Evolutionary conservation across 176 grass and related monocot genomes (phyloP).

Genomic region (Alloteropsis semialata): DNA sequence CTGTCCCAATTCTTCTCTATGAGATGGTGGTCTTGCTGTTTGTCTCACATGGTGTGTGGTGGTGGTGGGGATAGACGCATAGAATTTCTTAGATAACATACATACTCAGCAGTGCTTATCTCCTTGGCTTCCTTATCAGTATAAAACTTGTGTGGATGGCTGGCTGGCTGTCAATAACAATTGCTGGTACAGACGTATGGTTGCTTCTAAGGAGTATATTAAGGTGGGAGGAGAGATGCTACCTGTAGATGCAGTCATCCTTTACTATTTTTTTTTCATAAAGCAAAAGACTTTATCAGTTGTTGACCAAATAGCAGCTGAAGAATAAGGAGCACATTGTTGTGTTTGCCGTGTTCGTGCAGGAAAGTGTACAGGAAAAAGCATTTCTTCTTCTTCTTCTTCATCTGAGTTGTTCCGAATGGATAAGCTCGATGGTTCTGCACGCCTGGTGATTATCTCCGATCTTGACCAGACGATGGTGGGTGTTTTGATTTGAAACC

Average conservation of each 20-base stretch:
- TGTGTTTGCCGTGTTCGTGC: constrained; percentile 16
- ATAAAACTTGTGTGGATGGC: not conserved
- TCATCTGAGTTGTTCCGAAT: constrained; percentile 25
- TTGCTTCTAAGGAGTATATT: constrained; percentile 16
- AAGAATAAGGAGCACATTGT: constrained; percentile 13
- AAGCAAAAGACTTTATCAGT: not conserved
- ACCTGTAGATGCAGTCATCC: not conserved
- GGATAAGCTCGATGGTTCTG: constrained; percentile 61
- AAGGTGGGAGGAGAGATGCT: not conserved
- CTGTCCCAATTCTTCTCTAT: not conserved
- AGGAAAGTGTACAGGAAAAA: constrained; percentile 11
- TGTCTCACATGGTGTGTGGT: not conserved
- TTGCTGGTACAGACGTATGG: not conserved
- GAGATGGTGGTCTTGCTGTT: not conserved
- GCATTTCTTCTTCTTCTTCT: not conserved
- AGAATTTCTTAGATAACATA: not conserved
- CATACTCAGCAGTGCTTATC: not conserved
- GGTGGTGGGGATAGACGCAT: not conserved
- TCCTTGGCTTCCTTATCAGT: not conserved
- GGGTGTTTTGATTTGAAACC: not conserved
- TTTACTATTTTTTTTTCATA: not conserved
- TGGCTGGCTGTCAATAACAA: not conserved
- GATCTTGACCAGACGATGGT: constrained; percentile 92
- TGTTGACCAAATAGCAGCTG: not conserved
- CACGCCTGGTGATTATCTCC: constrained; percentile 75